Evolutionary conservation across 108 stramenopile genomes (phyloP), one percentile per base, ranked within the genome.

Genomic region (Skeletonema marinoi): DNA sequence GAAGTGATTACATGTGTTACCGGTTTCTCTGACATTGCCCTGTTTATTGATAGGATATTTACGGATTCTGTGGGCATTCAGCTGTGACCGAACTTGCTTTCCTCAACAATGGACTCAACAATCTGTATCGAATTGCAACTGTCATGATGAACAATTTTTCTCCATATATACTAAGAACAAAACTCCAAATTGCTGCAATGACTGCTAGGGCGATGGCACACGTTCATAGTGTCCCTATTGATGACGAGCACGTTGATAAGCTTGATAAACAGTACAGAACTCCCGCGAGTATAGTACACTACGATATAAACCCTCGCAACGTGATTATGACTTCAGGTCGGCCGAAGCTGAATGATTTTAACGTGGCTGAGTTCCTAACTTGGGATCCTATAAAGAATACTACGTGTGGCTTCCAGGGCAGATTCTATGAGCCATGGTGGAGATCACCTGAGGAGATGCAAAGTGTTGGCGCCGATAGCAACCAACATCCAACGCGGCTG

Each of bases 371-470:
- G 71, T 93, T 95, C 65, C 39, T 95, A 46, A 72, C 48, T 7
- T 82, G n/a, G 81, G 81, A 88, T 54, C 67, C 67, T 17, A 81
- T 62, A n/a, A 83, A 66, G 3, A 87, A 88, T 44, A 19, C 51
- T 48, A 69, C 84, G 12, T 95, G 94, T 91, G 92, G 12, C n/a
- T 95, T 95, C 73, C 68, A 71, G 16, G 82, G 88, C 3, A 75
- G 90, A 6, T 81, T 92, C 88, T n/a, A 85, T 60, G 87, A 90
- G n/a, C 94, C 92, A 14, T 95, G 94, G 94, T 95, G 92, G 91
- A 81, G 94, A 48, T 88, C 92, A 21, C 94, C 94, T 9, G 94
- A 95, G 68, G 94, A 95, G 84, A 83, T 95, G 86, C 77, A 85
- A 16, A 64, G 42, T 38, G 81, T 74, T 36, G 66, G 79, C 11